phyloP scores from a whole-genome alignment of 768 basidiomycete species.

The Lyophyllum shimeji region DNA sequence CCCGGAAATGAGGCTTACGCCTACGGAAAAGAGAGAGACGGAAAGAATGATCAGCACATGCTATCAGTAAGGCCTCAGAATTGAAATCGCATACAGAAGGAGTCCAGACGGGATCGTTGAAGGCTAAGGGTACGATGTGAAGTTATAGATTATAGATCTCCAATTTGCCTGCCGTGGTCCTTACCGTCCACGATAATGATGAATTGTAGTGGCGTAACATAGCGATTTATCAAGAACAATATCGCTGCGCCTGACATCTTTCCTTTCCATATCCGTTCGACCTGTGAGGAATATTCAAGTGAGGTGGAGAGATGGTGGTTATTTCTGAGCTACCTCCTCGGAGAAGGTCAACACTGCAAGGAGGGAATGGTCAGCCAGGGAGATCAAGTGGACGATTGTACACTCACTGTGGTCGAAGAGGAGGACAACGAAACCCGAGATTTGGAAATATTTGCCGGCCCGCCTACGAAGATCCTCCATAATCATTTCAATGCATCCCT shows the following conservation, averaged over 20 bases:
- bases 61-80: neutral
- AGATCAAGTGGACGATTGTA: neutral
- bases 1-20: neutral
- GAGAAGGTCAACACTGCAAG: constrained; percentile 5
- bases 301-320: neutral
- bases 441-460: constrained; percentile 20
- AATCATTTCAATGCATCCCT: too few species aligned
- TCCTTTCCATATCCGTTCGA: constrained; percentile 28
- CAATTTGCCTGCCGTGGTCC: neutral
- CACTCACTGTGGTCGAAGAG: constrained; percentile 17
- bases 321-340: constrained; percentile 11
- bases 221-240: constrained; percentile 31
- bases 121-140: constrained; percentile 16
- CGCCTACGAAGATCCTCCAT: too few species aligned
- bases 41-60: neutral
- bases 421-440: constrained; percentile 18
- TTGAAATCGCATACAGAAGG: constrained; percentile 11
- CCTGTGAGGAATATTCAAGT: constrained; percentile 7
- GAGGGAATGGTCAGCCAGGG: neutral
- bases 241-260: constrained; percentile 22
- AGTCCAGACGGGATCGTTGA: constrained; percentile 23
- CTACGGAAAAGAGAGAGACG: neutral
- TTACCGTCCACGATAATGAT: constrained; percentile 24
- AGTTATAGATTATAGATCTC: neutral
- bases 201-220: constrained; percentile 26